phyloP scores from a whole-genome alignment of 2,329 filamentous ascomycete species.

The Monilinia aucupariae region DNA sequence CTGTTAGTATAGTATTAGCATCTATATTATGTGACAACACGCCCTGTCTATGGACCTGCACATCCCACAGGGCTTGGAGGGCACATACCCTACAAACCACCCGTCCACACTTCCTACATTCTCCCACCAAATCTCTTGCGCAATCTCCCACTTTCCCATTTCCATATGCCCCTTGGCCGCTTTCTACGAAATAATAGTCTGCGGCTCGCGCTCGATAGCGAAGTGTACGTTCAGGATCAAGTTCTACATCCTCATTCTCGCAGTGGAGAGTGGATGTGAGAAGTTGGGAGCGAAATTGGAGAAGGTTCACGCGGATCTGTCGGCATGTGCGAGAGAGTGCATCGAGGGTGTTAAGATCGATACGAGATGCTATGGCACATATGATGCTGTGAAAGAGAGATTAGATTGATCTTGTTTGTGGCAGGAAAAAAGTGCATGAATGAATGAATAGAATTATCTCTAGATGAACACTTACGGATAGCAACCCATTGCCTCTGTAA shows the following conservation, averaged over 20 bases:
- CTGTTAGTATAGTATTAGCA: conserved; percentile 41
- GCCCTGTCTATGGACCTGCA: conserved; percentile 35
- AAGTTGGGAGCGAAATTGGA: conserved; percentile 72
- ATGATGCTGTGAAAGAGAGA: conserved; percentile 55
- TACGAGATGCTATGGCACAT: conserved; percentile 64
- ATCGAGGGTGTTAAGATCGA: conserved; percentile 85
- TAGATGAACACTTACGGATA: conserved; percentile 56
- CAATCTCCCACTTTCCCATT: conserved; percentile 70
- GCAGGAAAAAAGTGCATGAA: conserved; percentile 12
- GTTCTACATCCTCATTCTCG: conserved; percentile 58
- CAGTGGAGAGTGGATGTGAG: conserved; percentile 74
- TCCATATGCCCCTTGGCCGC: conserved; percentile 41
- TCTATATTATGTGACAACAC: neutral
- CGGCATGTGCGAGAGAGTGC: conserved; percentile 77
- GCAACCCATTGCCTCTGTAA: conserved; percentile 59
- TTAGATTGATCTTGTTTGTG: conserved; percentile 6
- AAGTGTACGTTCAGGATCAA: conserved; percentile 51
- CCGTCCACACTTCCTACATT: conserved; percentile 71
- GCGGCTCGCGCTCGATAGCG: conserved; percentile 53
- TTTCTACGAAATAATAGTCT: conserved; percentile 57
- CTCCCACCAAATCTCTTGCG: conserved; percentile 79
- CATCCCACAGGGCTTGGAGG: neutral
- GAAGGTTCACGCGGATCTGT: conserved; percentile 68
- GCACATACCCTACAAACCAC: conserved; percentile 73
- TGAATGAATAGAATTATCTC: conserved; percentile 27